phyloP scores from a whole-genome alignment of 2,329 filamentous ascomycete genomes.

The Calycina herbarum region DNA sequence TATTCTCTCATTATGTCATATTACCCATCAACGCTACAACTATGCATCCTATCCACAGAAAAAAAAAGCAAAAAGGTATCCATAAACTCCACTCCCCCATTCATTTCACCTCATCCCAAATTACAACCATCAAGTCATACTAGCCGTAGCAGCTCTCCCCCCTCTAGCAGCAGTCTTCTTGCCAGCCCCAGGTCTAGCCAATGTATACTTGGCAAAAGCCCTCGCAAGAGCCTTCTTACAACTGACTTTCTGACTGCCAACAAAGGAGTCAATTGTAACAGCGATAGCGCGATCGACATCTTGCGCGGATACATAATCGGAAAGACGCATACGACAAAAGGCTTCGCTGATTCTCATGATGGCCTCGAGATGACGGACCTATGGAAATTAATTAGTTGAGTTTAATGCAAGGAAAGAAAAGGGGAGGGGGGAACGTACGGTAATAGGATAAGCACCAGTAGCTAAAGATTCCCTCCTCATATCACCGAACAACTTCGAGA shows the following conservation, averaged over 20 bases:
- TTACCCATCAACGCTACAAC: constrained; percentile 20
- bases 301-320: constrained; percentile 84
- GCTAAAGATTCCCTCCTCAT: constrained; percentile 92
- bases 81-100: constrained; percentile 24
- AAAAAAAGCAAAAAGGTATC: constrained; percentile 18
- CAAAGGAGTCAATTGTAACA: constrained; percentile 94
- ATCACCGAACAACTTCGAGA: constrained; percentile 89
- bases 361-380: constrained; percentile 96
- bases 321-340: constrained; percentile 98
- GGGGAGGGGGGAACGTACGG: constrained; percentile 59
- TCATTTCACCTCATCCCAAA: neutral
- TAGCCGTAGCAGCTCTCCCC: constrained; percentile 28
- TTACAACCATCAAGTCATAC: constrained; percentile 26
- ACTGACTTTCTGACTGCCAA: constrained; percentile 94
- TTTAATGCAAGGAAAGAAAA: neutral
- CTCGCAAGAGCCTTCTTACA: constrained; percentile 94
- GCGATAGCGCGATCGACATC: constrained; percentile 98
- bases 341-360: constrained; percentile 94
- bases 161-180: constrained; percentile 31
- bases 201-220: constrained; percentile 92
- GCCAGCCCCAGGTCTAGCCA: constrained; percentile 41
- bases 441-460: constrained; percentile 96
- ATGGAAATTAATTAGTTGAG: constrained; percentile 19
- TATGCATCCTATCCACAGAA: constrained; percentile 20
- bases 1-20: constrained; percentile 30